A percentile compares a stretch with the other conserved stretches of the same genome.
These are phyloP conservation scores for Colletotrichum siamense DNA, from an alignment of 2,329 filamentous ascomycete species.

Conservation along the genomic window DNA sequence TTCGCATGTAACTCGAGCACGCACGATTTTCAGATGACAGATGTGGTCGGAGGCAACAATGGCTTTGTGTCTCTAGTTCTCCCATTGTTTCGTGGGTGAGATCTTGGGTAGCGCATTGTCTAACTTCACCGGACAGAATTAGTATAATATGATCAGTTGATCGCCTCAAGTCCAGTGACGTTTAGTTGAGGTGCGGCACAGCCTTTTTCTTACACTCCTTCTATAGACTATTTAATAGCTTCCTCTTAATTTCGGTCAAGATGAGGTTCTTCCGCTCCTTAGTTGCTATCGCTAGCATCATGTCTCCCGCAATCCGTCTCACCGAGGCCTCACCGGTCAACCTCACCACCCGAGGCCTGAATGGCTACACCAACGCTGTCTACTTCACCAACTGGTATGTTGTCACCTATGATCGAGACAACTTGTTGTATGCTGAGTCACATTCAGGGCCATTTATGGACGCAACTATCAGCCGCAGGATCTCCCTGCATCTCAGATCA, in stretches of 20 bases:
- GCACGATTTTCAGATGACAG: neutral
- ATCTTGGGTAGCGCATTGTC: neutral
- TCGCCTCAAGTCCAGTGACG: neutral
- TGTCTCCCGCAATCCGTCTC: neutral
- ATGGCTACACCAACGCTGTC: slow-evolving; percentile 47
- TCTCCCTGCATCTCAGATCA: slow-evolving; percentile 72
- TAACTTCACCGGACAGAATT: neutral
- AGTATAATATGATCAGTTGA: slow-evolving; percentile 19
- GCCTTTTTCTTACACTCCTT: neutral
- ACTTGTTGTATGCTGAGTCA: neutral
- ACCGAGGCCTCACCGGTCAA: neutral
- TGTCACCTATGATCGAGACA: too few species aligned
- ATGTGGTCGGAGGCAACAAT: neutral
- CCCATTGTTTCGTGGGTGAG: neutral
- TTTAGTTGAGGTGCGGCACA: neutral
- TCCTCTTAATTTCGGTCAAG: neutral
- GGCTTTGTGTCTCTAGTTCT: neutral
- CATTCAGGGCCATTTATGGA: slow-evolving; percentile 70
- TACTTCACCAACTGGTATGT: slow-evolving; percentile 57
- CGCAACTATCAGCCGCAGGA: slow-evolving; percentile 75
- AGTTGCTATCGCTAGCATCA: neutral
- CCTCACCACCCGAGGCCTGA: neutral
- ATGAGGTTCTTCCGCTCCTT: neutral
- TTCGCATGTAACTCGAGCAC: neutral
- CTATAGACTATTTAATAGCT: neutral